Conservation (phyloP, 202 grass and related monocot species). For the Hordeum pubiflorum region DNA sequence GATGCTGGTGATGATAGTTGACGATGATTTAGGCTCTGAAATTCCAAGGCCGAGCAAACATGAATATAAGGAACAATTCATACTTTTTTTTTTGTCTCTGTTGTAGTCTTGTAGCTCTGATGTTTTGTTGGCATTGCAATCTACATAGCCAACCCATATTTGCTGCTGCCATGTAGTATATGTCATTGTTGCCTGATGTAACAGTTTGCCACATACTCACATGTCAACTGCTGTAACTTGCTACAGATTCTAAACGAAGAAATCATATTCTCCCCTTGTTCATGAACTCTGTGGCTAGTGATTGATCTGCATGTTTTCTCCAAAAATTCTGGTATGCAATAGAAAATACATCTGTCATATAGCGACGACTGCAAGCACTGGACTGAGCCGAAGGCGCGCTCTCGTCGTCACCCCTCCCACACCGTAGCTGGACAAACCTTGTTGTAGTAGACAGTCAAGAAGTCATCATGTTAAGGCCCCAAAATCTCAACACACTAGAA, state of each 20-base stretch:
- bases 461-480: no score
- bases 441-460: no score
- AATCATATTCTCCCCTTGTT: neutral
- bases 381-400: no score
- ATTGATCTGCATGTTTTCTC: neutral
- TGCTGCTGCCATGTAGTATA: conserved; percentile 18
- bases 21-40: conserved; percentile 16
- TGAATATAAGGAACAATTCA: neutral
- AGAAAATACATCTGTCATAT: no score
- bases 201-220: conserved; percentile 1
- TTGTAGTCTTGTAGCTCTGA: conserved; percentile 14
- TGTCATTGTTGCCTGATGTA: conserved; percentile 17
- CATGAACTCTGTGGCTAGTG: neutral
- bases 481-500: no score
- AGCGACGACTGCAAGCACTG: no score
- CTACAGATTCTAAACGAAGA: conserved; percentile 17
- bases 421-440: no score
- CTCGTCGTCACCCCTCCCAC: no score
- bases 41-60: neutral
- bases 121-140: conserved; percentile 22
- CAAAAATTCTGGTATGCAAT: neutral
- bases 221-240: neutral
- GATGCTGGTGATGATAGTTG: neutral
- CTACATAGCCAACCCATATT: conserved; percentile 12
- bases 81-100: neutral